Evolutionary conservation across 2,329 filamentous ascomycete species (phyloP).

Genomic region (Amylocarpus encephaloides): DNA sequence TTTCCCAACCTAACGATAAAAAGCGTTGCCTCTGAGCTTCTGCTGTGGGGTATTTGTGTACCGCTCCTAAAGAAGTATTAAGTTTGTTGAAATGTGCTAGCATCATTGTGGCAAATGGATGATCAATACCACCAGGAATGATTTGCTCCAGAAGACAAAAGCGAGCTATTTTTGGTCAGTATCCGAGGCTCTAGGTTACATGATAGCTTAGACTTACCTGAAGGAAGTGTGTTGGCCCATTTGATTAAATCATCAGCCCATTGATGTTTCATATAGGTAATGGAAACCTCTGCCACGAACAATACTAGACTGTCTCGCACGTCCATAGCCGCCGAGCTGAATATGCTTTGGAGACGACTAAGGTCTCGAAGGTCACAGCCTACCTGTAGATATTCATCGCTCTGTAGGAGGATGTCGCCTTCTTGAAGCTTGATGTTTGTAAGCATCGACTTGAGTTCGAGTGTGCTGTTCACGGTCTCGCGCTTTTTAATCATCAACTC

Average conservation of each 20-base stretch:
- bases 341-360: conserved; percentile 48
- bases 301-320: conserved; percentile 57
- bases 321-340: conserved; percentile 50
- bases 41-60: conserved; percentile 62
- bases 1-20: conserved; percentile 57
- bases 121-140: conserved; percentile 66
- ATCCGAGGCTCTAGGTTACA: neutral
- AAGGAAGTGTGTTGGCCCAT: conserved; percentile 67
- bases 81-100: conserved; percentile 75
- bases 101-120: conserved; percentile 87
- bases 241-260: conserved; percentile 67
- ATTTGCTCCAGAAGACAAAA: conserved; percentile 87
- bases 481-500: conserved; percentile 72
- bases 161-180: conserved; percentile 47
- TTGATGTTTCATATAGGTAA: conserved; percentile 78
- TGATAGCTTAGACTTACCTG: conserved; percentile 44
- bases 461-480: conserved; percentile 56
- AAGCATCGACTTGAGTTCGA: conserved; percentile 50
- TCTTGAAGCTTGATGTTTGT: conserved; percentile 38
- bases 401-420: conserved; percentile 51
- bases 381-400: conserved; percentile 68
- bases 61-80: conserved; percentile 69
- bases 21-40: conserved; percentile 66
- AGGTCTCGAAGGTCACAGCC: conserved; percentile 76
- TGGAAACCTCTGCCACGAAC: conserved; percentile 83